Conservation (phyloP, 2,329 filamentous ascomycete genomes). For the Botryosphaeria agaves region DNA sequence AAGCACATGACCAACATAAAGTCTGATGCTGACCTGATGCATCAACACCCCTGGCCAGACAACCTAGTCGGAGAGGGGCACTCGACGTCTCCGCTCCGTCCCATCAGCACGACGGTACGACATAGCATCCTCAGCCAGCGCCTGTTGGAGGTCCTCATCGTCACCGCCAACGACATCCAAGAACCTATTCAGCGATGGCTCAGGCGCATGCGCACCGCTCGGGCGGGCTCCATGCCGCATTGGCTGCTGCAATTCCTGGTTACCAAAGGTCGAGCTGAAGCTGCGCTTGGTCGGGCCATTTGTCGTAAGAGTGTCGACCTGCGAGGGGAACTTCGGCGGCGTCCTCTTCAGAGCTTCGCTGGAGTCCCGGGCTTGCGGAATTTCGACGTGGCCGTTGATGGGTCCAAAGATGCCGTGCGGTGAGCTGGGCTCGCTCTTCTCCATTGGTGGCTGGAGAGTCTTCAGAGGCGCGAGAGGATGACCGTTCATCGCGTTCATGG, state of each 20-base stretch:
- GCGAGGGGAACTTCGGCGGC: slow-evolving; percentile 4
- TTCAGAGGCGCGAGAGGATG: slow-evolving; percentile 25
- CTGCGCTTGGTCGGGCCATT: slow-evolving; percentile 25
- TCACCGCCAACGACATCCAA: slow-evolving; percentile 5
- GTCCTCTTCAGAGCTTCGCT: too few species aligned
- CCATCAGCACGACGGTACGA: slow-evolving; percentile 30
- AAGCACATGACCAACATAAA: too few species aligned
- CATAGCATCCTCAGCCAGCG: slow-evolving; percentile 16
- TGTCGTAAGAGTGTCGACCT: slow-evolving; percentile 12
- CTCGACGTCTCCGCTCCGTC: not conserved
- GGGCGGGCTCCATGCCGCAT: slow-evolving; percentile 27
- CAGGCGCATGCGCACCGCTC: slow-evolving; percentile 8
- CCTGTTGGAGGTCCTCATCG: slow-evolving; percentile 19
- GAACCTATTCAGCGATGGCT: too few species aligned
- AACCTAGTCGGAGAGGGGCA: not conserved
- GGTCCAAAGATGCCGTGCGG: too few species aligned
- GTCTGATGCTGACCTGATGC: too few species aligned
- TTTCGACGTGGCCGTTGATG: too few species aligned
- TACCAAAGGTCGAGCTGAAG: slow-evolving; percentile 27
- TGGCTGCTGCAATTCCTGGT: slow-evolving; percentile 23
- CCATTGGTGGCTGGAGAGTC: slow-evolving; percentile 16
- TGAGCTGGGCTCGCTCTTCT: slow-evolving; percentile 26
- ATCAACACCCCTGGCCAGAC: too few species aligned
- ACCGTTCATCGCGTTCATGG: slow-evolving; percentile 9
- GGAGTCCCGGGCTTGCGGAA: slow-evolving; percentile 2